These are phyloP conservation scores for Radiomyces spectabilis DNA, from an alignment of 192 early-diverging fungal genomes.

Conservation along the genomic window DNA sequence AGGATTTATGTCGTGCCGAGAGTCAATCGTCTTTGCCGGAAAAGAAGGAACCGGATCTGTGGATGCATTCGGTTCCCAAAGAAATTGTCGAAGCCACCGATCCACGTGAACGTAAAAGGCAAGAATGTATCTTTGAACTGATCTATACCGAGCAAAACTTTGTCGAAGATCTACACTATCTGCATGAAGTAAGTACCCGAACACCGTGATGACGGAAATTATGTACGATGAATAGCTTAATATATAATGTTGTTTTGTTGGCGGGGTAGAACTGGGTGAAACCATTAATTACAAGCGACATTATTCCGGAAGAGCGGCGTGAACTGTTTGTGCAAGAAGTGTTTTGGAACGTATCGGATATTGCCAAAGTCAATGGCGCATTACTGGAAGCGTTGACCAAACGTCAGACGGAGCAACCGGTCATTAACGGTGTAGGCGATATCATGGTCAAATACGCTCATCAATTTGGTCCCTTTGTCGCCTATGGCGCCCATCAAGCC, in stretches of 20 bases:
- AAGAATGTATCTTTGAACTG: conserved; percentile 91
- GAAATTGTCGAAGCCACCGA: conserved; percentile 68
- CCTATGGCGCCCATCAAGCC: conserved; percentile 82
- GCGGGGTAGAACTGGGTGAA: conserved; percentile 48
- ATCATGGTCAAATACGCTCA: conserved; percentile 70
- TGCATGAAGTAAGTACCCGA: conserved; percentile 52
- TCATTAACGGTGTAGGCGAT: conserved; percentile 80
- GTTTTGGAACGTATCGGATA: conserved; percentile 66
- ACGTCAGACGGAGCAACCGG: conserved; percentile 52
- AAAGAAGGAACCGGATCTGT: conserved; percentile 53
- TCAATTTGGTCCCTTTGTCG: conserved; percentile 71
- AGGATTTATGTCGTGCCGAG: too few species aligned
- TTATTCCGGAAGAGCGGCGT: conserved; percentile 57
- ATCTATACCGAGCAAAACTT: conserved; percentile 88
- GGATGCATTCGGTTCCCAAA: conserved; percentile 79
- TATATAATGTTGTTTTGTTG: neutral
- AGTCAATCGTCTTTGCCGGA: conserved; percentile 1
- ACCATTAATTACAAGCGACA: conserved; percentile 55
- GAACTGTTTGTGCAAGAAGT: conserved; percentile 74
- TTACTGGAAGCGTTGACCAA: conserved; percentile 52
- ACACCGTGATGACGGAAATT: neutral
- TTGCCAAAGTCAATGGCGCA: conserved; percentile 53
- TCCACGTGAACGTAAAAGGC: conserved; percentile 74
- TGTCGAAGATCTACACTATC: conserved; percentile 74
- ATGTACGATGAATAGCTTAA: neutral